Base-by-base conservation (phyloP, 305 asterid species). In the Stenogyne calaminthoides region DNA sequence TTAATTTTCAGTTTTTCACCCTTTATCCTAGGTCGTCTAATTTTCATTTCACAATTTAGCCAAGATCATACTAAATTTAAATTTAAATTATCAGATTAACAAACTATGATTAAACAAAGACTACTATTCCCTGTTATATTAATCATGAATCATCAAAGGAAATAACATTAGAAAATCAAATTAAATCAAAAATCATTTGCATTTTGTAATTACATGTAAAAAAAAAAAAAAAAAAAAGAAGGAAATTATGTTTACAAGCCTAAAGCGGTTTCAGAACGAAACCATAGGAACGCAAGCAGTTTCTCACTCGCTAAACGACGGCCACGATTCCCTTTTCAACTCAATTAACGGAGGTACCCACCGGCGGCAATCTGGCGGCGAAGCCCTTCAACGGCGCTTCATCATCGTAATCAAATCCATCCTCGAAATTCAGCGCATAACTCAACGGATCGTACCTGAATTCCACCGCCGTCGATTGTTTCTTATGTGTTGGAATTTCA, bases 391-490 rank as follows among this genome's bases (percentile, higher is more conserved):
- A 73, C 55, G 87, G 89, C 37, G 84, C 84, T 34, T 84, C 86
- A 34, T 74, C 83, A 15, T 80, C 84, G 7, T 71, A 74, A 1
- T 69, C 83, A 57, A 74, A 81, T 19, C 87, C 88, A 42, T 90
- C 93, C 70, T 87, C 95, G 15, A 91, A 91, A 82, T 91, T 91
- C 78, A 86, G 76, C 2, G 93, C 77, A 64, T 91, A 91, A 77
- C 95, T 88, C 80, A 87, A 39, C 54, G 95, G 91, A 74, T 90
- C 97, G 76, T 91, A 88, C 22, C 91, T 75, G 49, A 87, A 90
- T 52, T 87, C 97, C 25, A 85, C 79, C 58, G 86, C 80, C 49
- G 93, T 78, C 1, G 85, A 61, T 65, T 77, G 80, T 40, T 82
- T 80, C 78, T 75, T 82, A 5, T 85, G 91, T 80, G 71, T 84